Percentiles rank a stretch among this genome's conserved stretches.
Conservation (phyloP, 306 rosid species). For the Carpinus fangiana region DNA sequence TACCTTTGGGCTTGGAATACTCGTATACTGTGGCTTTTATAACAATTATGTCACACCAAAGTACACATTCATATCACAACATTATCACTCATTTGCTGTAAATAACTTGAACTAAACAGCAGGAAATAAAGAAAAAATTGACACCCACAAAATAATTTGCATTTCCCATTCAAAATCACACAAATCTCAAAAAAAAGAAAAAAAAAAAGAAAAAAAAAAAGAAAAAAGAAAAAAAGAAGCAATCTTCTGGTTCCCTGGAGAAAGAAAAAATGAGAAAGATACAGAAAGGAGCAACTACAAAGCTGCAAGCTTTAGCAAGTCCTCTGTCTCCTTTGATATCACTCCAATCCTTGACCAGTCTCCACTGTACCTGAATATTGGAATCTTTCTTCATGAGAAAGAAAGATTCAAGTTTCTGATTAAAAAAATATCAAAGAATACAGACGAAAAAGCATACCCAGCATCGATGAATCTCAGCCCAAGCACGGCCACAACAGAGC, state of each 20-base stretch:
- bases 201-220: too few relatives aligned
- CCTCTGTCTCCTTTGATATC: too few relatives aligned
- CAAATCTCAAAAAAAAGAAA: conserved; percentile 18
- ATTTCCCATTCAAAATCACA: conserved; percentile 6
- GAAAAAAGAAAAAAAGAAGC: too few relatives aligned
- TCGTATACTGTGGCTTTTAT: too few relatives aligned
- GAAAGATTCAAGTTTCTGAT: not conserved
- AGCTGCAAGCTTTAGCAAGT: conserved; percentile 55
- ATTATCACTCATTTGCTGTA: too few relatives aligned
- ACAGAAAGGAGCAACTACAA: conserved; percentile 74
- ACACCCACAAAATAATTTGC: not conserved
- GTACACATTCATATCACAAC: too few relatives aligned
- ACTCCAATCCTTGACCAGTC: conserved; percentile 35
- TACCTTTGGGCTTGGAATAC: too few relatives aligned
- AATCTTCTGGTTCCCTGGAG: conserved; percentile 31
- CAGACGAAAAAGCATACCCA: conserved; percentile 45
- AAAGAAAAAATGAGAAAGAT: conserved; percentile 52
- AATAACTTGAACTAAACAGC: not conserved
- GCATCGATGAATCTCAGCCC: conserved; percentile 86
- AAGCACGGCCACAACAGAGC: conserved; percentile 57
- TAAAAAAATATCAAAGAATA: not conserved
- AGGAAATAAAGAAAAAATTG: not conserved
- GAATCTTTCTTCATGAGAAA: not conserved
- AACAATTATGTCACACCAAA: too few relatives aligned
- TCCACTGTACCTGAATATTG: too few relatives aligned